These are phyloP conservation scores for Ophiostoma montium DNA, from an alignment of 2,329 filamentous ascomycete species.

Conservation along the genomic window DNA sequence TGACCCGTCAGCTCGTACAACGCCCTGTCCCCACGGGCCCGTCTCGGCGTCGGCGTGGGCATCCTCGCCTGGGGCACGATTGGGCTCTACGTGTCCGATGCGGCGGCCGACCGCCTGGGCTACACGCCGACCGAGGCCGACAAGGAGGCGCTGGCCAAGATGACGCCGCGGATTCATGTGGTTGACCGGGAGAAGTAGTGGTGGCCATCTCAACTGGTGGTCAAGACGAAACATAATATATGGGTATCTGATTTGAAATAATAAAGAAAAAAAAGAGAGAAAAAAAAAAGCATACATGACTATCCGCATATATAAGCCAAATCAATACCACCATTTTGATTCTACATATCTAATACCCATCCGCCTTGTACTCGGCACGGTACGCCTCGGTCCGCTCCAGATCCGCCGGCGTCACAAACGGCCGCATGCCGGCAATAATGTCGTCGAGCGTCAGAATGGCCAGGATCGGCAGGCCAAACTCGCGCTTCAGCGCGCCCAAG, in stretches of 20 bases:
- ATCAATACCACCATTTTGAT: no score
- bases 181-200: slow-evolving; percentile 34
- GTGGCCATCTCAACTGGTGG: no score
- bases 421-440: slow-evolving; percentile 56
- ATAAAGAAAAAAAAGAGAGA: background rate
- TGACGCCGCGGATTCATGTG: slow-evolving; percentile 46
- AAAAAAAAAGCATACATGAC: background rate
- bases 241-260: background rate
- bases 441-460: slow-evolving; percentile 76
- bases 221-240: no score
- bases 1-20: slow-evolving; percentile 45
- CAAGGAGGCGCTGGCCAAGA: slow-evolving; percentile 47
- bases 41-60: slow-evolving; percentile 56
- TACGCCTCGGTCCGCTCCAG: slow-evolving; percentile 60
- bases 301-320: no score
- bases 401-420: slow-evolving; percentile 46
- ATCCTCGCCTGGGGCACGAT: slow-evolving; percentile 62
- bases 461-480: slow-evolving; percentile 71
- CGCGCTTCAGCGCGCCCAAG: slow-evolving; percentile 71
- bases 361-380: slow-evolving; percentile 49
- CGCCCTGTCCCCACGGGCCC: slow-evolving; percentile 55
- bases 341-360: slow-evolving; percentile 18
- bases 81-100: slow-evolving; percentile 61
- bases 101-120: slow-evolving; percentile 58
- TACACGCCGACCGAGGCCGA: slow-evolving; percentile 62